phyloP scores from a whole-genome alignment of 2,329 filamentous ascomycete genomes.

The Chalaropsis thielavioides region DNA sequence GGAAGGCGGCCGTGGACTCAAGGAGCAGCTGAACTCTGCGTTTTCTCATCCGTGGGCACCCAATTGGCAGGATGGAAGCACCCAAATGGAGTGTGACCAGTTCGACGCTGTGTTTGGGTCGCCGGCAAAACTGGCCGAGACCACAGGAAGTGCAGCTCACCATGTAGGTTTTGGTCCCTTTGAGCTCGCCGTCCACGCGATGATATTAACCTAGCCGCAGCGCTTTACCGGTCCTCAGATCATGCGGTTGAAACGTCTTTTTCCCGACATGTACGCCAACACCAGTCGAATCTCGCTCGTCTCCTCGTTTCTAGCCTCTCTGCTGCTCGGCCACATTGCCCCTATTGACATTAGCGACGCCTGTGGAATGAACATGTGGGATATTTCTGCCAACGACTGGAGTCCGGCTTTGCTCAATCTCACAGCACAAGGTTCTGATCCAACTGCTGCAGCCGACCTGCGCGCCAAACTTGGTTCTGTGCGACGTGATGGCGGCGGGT shows the following conservation, averaged over 20 bases:
- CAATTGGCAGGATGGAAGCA: slow-evolving; percentile 97
- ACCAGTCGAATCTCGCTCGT: slow-evolving; percentile 83
- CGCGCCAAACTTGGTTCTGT: slow-evolving; percentile 68
- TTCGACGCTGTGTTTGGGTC: slow-evolving; percentile 63
- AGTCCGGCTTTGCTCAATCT: slow-evolving; percentile 61
- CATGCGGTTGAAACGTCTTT: slow-evolving; percentile 65
- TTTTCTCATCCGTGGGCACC: slow-evolving; percentile 80
- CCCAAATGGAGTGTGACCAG: slow-evolving; percentile 75
- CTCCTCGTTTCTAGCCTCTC: slow-evolving; percentile 83
- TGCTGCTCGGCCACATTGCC: slow-evolving; percentile 73
- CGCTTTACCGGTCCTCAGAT: slow-evolving; percentile 98
- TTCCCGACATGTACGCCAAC: slow-evolving; percentile 65
- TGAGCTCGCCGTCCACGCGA: neutral
- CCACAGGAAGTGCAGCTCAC: slow-evolving; percentile 85
- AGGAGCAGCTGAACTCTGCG: slow-evolving; percentile 56
- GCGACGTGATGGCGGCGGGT: slow-evolving; percentile 62
- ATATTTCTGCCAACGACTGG: slow-evolving; percentile 62
- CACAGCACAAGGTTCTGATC: slow-evolving; percentile 46
- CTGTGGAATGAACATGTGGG: slow-evolving; percentile 94
- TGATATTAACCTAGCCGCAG: slow-evolving; percentile 29
- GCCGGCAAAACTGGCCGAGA: slow-evolving; percentile 53
- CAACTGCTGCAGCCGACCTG: slow-evolving; percentile 45
- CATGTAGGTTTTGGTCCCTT: slow-evolving; percentile 46
- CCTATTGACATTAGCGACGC: slow-evolving; percentile 90
- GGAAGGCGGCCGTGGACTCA: slow-evolving; percentile 40